These are phyloP conservation scores for Codiaeum variegatum DNA, from an alignment of 441 rosid genomes.

Conservation along the genomic window DNA sequence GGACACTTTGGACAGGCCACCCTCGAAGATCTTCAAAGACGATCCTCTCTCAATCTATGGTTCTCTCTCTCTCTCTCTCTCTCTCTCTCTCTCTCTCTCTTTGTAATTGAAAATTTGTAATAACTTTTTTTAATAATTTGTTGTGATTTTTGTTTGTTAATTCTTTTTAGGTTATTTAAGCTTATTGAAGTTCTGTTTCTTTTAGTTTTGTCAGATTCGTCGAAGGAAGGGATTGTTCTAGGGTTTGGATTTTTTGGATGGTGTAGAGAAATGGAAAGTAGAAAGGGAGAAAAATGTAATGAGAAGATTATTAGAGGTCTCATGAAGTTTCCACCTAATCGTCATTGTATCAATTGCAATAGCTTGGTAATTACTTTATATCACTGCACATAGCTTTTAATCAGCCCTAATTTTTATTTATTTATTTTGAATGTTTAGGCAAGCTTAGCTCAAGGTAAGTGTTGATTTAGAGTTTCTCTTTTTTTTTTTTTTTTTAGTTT, in stretches of 20 bases:
- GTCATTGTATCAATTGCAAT: slow-evolving; percentile 95
- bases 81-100: neutral
- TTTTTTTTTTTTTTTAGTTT: neutral
- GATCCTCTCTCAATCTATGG: slow-evolving; percentile 85
- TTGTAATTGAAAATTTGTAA: neutral
- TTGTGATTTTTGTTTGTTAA: neutral
- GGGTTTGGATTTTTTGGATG: neutral
- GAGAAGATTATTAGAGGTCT: slow-evolving; percentile 97
- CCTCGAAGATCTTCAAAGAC: slow-evolving; percentile 70
- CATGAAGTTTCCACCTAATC: slow-evolving; percentile 98
- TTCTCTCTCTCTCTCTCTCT: slow-evolving; percentile 18
- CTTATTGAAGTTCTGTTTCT: neutral
- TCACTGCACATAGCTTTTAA: neutral
- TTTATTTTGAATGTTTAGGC: neutral
- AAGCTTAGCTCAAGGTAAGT: neutral
- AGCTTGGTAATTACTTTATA: slow-evolving; percentile 50
- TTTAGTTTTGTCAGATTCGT: neutral
- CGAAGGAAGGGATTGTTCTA: neutral
- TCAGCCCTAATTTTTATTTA: neutral
- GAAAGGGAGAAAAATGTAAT: slow-evolving; percentile 83
- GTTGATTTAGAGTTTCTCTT: neutral
- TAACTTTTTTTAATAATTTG: neutral
- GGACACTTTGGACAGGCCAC: slow-evolving; percentile 49
- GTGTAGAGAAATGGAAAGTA: slow-evolving; percentile 61
- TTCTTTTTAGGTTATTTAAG: neutral